A percentile compares a stretch with the other conserved stretches of the same genome.
phyloP scores from a whole-genome alignment of 176 grass and related monocot genomes.

The Phoenix roebelenii region DNA sequence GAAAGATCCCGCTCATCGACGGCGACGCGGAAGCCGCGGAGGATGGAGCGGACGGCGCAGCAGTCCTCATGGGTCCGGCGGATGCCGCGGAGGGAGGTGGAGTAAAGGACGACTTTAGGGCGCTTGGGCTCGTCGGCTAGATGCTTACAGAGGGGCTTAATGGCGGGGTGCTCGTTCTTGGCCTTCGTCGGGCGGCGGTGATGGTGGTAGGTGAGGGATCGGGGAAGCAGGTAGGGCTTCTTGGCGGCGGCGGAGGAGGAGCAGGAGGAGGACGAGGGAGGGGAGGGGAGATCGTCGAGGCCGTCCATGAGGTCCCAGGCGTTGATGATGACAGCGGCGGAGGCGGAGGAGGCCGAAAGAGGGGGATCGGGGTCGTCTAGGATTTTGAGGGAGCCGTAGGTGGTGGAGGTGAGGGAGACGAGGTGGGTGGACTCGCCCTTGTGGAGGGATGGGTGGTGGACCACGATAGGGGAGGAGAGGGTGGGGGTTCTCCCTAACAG shows the following conservation, averaged over 20 bases:
- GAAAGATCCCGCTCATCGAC: conserved; percentile 11
- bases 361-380: no score
- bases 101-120: conserved; percentile 36
- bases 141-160: background rate
- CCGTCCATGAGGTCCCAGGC: no score
- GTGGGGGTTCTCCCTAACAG: no score
- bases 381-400: no score
- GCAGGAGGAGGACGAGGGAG: background rate
- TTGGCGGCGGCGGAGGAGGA: conserved; percentile 16
- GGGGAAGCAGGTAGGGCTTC: conserved; percentile 28
- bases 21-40: conserved; percentile 39
- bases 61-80: conserved; percentile 50
- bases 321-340: no score
- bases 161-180: conserved; percentile 6
- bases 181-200: conserved; percentile 12
- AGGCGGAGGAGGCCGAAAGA: no score
- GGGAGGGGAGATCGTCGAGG: no score
- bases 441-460: no score
- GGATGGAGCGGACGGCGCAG: conserved; percentile 40
- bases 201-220: conserved; percentile 45
- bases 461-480: no score
- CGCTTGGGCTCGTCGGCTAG: background rate
- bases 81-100: conserved; percentile 48
- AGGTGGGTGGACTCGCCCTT: no score
- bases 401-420: no score